phyloP scores from a whole-genome alignment of 495 filamentous ascomycete genomes.

The Aspergillus diversus region DNA sequence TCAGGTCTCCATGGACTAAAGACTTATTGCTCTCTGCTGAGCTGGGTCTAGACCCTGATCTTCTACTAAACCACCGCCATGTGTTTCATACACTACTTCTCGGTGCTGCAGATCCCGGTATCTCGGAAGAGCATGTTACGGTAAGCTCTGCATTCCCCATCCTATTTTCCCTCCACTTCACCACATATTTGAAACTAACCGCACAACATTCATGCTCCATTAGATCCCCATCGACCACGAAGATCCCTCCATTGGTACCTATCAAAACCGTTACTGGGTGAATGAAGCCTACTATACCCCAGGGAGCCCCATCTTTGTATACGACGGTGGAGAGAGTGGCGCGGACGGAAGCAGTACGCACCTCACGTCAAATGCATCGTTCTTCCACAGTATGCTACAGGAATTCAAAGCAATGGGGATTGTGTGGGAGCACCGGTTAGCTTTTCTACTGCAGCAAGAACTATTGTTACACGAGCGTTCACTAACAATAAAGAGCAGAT shows the following conservation, averaged over 20 bases:
- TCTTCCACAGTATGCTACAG: constrained; percentile 47
- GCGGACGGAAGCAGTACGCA: constrained; percentile 34
- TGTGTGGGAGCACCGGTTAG: constrained; percentile 61
- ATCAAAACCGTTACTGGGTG: constrained; percentile 61
- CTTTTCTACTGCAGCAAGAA: not conserved
- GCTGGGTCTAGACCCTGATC: constrained; percentile 19
- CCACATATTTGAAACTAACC: not conserved
- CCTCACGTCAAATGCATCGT: constrained; percentile 43
- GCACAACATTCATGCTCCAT: not conserved
- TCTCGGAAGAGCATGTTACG: constrained; percentile 29
- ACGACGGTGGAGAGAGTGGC: constrained; percentile 52
- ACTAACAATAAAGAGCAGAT: constrained; percentile 32
- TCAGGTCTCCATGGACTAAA: constrained; percentile 3
- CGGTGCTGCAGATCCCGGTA: constrained; percentile 1
- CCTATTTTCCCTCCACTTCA: not conserved
- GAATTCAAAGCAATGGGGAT: constrained; percentile 58
- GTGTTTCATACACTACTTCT: constrained; percentile 12
- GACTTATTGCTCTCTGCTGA: constrained; percentile 15
- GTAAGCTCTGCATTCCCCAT: constrained; percentile 22
- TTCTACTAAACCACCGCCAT: constrained; percentile 4
- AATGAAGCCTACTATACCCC: constrained; percentile 48
- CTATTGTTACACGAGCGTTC: too few relatives aligned
- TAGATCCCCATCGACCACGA: constrained; percentile 6
- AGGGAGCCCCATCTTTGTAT: constrained; percentile 58
- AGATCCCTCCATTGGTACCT: constrained; percentile 46